Conservation (phyloP, 169 alveolate species). For the Cryptosporidium ubiquitum region DNA sequence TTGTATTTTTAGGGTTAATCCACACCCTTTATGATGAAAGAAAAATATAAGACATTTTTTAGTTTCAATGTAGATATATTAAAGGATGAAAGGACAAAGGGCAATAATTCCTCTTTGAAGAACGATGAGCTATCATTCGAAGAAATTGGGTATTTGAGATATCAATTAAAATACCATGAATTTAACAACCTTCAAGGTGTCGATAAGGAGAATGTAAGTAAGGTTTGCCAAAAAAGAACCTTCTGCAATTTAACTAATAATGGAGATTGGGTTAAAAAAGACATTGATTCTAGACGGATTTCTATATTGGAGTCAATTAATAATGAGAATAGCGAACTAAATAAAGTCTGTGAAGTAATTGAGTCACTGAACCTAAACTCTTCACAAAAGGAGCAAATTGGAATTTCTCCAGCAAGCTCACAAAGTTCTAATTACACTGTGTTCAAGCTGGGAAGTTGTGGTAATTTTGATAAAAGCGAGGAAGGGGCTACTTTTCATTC, state of each 20-base stretch:
- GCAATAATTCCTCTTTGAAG: no score
- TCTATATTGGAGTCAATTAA: conserved; percentile 45
- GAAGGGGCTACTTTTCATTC: conserved; percentile 3
- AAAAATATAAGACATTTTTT: conserved; percentile 28
- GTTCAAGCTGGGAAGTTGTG: conserved; percentile 11
- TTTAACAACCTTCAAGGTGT: background rate
- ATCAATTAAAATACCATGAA: background rate
- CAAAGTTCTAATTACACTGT: background rate
- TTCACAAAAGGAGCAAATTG: background rate
- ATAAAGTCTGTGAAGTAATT: conserved; percentile 5
- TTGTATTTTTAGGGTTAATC: background rate
- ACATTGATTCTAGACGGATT: background rate
- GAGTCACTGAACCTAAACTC: conserved; percentile 8
- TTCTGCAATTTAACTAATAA: background rate
- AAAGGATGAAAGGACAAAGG: background rate
- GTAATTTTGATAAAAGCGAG: conserved; percentile 36
- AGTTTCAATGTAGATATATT: conserved; percentile 8
- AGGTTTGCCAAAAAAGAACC: background rate
- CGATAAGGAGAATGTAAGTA: conserved; percentile 29
- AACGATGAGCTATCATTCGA: conserved; percentile 59
- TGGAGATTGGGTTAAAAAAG: background rate
- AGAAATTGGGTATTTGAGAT: conserved; percentile 20
- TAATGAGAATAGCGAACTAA: background rate
- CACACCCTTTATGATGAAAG: conserved; percentile 11
- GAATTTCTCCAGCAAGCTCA: background rate